Evolutionary conservation across 768 basidiomycete species (phyloP).

Genomic region (Tylopilus balloui): DNA sequence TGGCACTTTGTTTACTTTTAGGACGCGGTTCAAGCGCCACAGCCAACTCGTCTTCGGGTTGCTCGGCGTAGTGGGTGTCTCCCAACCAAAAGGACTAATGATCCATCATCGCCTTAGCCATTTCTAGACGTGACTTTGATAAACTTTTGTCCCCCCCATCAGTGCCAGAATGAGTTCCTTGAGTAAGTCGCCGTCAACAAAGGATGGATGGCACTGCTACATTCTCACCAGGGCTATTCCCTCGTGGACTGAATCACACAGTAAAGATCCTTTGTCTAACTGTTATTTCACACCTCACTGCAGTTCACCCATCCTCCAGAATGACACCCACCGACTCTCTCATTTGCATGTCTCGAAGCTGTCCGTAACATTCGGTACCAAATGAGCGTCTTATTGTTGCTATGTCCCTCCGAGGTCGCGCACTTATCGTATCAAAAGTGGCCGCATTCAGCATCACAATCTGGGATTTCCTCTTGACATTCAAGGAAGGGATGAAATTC

Average conservation of each 20-base stretch:
- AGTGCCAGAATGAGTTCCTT: too few relatives aligned
- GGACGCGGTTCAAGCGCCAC: too few relatives aligned
- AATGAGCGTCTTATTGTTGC: not conserved
- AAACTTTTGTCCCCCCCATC: too few relatives aligned
- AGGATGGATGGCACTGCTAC: too few relatives aligned
- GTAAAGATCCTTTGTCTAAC: not conserved
- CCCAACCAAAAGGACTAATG: too few relatives aligned
- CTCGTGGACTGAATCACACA: not conserved
- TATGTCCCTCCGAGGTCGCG: not conserved
- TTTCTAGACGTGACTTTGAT: not conserved
- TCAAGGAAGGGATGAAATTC: constrained; percentile 24
- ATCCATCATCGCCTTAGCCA: too few relatives aligned
- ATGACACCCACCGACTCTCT: constrained; percentile 10
- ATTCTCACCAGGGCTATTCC: not conserved
- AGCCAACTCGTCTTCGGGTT: too few relatives aligned
- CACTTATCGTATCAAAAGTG: constrained; percentile 13
- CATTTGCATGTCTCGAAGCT: constrained; percentile 3
- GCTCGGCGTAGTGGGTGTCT: too few relatives aligned
- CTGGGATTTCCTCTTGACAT: constrained; percentile 27
- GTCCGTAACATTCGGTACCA: constrained; percentile 8
- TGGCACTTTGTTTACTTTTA: too few relatives aligned
- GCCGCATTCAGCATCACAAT: constrained; percentile 24
- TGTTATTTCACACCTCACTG: not conserved
- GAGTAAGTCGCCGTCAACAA: too few relatives aligned
- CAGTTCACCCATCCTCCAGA: not conserved